Evolutionary conservation across 768 basidiomycete genomes (phyloP).

Genomic region (Boletus sp.): DNA sequence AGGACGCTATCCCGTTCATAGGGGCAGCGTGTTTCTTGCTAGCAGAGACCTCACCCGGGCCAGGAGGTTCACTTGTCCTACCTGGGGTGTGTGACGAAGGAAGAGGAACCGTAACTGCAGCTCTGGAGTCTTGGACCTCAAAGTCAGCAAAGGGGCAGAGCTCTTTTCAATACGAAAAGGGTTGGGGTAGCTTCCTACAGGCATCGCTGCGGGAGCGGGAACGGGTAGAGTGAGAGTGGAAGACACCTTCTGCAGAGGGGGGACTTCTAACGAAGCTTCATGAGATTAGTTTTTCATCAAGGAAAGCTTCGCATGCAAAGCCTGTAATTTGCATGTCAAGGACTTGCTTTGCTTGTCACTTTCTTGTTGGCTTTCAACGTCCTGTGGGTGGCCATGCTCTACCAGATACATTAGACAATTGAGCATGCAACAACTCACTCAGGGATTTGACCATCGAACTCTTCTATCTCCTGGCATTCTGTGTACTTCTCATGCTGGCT

Average conservation of each 20-base stretch:
- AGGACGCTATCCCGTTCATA: slow-evolving; percentile 55
- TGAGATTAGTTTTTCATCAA: slow-evolving; percentile 46
- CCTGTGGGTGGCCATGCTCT: slow-evolving; percentile 36
- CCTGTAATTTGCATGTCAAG: slow-evolving; percentile 70
- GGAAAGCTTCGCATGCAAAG: slow-evolving; percentile 63
- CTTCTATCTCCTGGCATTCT: slow-evolving; percentile 79
- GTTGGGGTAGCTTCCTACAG: background rate
- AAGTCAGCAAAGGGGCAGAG: slow-evolving; percentile 44
- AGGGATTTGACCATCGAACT: slow-evolving; percentile 77
- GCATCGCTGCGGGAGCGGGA: slow-evolving; percentile 4
- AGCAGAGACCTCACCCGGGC: slow-evolving; percentile 37
- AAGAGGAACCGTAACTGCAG: slow-evolving; percentile 23
- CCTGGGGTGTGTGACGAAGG: slow-evolving; percentile 51
- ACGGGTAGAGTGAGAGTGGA: slow-evolving; percentile 13
- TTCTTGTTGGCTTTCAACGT: slow-evolving; percentile 82
- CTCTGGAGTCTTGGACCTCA: slow-evolving; percentile 57
- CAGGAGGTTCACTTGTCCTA: slow-evolving; percentile 30
- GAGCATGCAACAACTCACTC: slow-evolving; percentile 45
- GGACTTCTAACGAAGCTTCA: slow-evolving; percentile 8
- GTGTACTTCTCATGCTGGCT: slow-evolving; percentile 67
- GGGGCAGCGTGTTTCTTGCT: slow-evolving; percentile 76
- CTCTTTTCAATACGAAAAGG: slow-evolving; percentile 24
- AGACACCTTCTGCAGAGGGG: slow-evolving; percentile 6
- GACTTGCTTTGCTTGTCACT: slow-evolving; percentile 62
- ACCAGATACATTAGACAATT: slow-evolving; percentile 1